phyloP scores from a whole-genome alignment of 2,329 filamentous ascomycete genomes.

The Alternaria rosae region DNA sequence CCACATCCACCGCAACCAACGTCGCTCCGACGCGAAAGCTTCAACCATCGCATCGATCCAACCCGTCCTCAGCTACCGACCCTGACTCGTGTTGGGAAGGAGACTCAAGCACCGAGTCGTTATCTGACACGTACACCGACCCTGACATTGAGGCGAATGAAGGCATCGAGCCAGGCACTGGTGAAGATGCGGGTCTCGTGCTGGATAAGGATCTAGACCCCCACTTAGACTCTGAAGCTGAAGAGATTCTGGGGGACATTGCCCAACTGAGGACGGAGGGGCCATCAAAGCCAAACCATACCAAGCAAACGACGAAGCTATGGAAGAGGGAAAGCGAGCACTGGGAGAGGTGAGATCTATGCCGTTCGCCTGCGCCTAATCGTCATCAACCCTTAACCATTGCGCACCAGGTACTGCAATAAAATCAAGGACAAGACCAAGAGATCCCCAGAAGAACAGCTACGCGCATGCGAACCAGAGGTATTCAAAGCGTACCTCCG shows the following conservation, averaged over 20 bases:
- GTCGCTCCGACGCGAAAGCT: conserved; percentile 8
- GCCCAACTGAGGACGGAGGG: conserved; percentile 20
- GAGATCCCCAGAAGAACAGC: conserved; percentile 16
- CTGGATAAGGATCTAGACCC: conserved; percentile 1
- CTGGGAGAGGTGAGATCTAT: conserved; percentile 19
- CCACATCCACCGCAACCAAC: not conserved
- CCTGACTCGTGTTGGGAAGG: conserved; percentile 5
- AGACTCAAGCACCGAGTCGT: conserved; percentile 10
- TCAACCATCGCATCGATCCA: conserved; percentile 6
- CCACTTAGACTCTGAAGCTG: conserved; percentile 24
- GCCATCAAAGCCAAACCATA: conserved; percentile 25
- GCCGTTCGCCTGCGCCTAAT: not conserved
- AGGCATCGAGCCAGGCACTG: conserved; percentile 5
- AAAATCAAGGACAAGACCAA: conserved; percentile 16
- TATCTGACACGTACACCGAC: conserved; percentile 17
- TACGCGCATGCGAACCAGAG: conserved; percentile 19
- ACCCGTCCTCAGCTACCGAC: conserved; percentile 3
- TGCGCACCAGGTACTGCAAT: conserved; percentile 12
- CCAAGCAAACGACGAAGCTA: conserved; percentile 16
- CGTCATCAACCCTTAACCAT: not conserved
- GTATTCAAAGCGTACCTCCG: conserved; percentile 26
- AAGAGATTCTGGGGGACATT: conserved; percentile 27
- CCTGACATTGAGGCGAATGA: conserved; percentile 14
- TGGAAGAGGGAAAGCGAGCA: conserved; percentile 26
- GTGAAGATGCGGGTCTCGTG: conserved; percentile 5